Percentiles rank a stretch among this genome's conserved stretches.
These are phyloP conservation scores for Leishmania arabica DNA, from an alignment of 208 protist genomes.

Conservation along the genomic window DNA sequence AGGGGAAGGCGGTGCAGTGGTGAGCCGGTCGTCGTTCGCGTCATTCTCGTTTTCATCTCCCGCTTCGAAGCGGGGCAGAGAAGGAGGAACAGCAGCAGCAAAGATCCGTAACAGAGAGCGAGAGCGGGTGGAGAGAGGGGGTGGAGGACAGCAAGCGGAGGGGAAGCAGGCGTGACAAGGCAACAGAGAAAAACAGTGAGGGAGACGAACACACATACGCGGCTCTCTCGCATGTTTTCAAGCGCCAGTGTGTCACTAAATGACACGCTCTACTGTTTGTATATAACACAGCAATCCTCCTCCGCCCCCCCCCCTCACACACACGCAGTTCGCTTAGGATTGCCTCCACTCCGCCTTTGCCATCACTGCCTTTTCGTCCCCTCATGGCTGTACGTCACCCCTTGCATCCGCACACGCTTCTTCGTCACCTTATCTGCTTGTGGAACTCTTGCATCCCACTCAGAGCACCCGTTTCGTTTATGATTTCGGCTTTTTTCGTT, in stretches of 20 bases:
- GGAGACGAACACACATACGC: neutral
- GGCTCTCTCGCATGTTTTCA: neutral
- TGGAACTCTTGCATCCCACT: neutral
- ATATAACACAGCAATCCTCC: neutral
- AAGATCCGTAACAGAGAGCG: neutral
- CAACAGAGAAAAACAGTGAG: neutral
- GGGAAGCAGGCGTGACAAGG: neutral
- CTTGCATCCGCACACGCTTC: neutral
- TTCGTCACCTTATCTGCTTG: conserved; percentile 1
- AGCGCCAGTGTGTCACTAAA: neutral
- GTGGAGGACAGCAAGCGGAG: neutral
- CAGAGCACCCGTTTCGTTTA: conserved; percentile 5
- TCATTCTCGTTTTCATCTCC: neutral
- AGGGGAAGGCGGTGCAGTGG: neutral
- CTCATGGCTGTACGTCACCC: neutral
- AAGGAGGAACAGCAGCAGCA: neutral
- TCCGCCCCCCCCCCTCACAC: neutral
- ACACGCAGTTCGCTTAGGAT: neutral
- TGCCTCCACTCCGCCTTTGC: neutral
- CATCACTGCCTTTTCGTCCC: neutral
- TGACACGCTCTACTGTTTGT: neutral
- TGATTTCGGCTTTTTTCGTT: neutral
- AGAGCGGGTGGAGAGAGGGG: neutral
- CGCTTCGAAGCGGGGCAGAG: neutral
- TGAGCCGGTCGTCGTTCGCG: neutral